Evolutionary conservation across 805 yeast species (phyloP).

Genomic region (Yamadazyma akitaensis): DNA sequence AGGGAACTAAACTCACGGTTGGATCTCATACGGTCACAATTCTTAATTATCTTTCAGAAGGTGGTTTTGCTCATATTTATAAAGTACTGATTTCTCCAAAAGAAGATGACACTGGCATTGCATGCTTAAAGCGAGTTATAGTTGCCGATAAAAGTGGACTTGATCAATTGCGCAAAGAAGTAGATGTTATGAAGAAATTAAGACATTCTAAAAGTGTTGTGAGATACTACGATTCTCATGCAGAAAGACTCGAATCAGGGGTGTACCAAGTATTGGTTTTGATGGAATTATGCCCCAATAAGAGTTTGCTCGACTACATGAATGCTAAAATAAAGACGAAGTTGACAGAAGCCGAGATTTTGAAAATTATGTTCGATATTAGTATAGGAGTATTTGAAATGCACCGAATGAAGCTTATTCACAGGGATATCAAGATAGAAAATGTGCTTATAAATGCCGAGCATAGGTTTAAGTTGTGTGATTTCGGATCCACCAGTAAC

Average conservation of each 20-base stretch:
- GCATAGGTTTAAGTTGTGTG: conserved; percentile 78
- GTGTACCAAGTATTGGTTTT: conserved; percentile 82
- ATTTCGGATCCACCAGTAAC: conserved; percentile 85
- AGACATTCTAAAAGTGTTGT: conserved; percentile 58
- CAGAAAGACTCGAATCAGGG: conserved; percentile 45
- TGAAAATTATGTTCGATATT: conserved; percentile 80
- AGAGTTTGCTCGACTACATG: conserved; percentile 88
- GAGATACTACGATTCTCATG: conserved; percentile 71
- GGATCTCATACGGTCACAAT: conserved; percentile 39
- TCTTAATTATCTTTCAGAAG: conserved; percentile 40
- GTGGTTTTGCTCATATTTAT: conserved; percentile 82
- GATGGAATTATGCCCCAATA: conserved; percentile 91
- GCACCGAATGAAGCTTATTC: conserved; percentile 80
- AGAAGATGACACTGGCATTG: conserved; percentile 45
- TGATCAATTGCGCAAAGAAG: conserved; percentile 65
- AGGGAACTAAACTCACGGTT: conserved; percentile 39
- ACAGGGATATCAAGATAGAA: conserved; percentile 91
- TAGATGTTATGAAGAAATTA: conserved; percentile 71
- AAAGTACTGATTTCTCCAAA: conserved; percentile 53
- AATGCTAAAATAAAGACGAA: conserved; percentile 79
- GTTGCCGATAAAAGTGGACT: conserved; percentile 71
- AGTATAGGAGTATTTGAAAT: conserved; percentile 76
- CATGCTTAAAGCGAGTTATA: conserved; percentile 70
- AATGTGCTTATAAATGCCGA: conserved; percentile 77
- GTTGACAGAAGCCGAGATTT: conserved; percentile 69